Evolutionary conservation across 2,329 filamentous ascomycete genomes (phyloP).

Genomic region (Fusarium sp.): DNA sequence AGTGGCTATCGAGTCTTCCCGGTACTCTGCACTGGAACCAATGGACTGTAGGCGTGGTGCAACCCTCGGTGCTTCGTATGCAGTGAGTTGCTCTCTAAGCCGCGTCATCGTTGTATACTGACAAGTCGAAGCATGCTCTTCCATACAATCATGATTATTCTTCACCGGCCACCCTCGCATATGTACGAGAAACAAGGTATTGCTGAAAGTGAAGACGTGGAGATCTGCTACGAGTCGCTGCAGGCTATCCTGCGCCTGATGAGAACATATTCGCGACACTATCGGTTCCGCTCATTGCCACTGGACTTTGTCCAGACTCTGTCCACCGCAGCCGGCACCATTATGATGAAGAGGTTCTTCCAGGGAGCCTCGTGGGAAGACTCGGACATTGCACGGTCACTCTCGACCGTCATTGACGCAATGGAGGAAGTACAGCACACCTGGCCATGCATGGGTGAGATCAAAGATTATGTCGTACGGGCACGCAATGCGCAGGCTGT

Average conservation of each 20-base stretch:
- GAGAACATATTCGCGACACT: slow-evolving; percentile 54
- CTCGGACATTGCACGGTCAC: slow-evolving; percentile 57
- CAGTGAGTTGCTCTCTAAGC: slow-evolving; percentile 47
- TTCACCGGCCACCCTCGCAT: slow-evolving; percentile 58
- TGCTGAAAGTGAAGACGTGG: slow-evolving; percentile 55
- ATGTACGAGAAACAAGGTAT: slow-evolving; percentile 52
- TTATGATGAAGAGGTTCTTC: slow-evolving; percentile 58
- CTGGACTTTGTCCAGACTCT: slow-evolving; percentile 60
- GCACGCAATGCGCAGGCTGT: slow-evolving; percentile 45
- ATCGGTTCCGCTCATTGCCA: slow-evolving; percentile 55
- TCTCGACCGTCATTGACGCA: slow-evolving; percentile 59
- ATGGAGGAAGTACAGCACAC: slow-evolving; percentile 62
- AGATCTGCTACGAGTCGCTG: slow-evolving; percentile 60
- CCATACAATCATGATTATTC: slow-evolving; percentile 61
- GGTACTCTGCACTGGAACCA: slow-evolving; percentile 61
- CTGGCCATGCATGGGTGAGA: slow-evolving; percentile 57
- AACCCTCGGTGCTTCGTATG: slow-evolving; percentile 57
- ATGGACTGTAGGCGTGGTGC: slow-evolving; percentile 58
- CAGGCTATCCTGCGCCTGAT: slow-evolving; percentile 56
- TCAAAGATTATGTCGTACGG: slow-evolving; percentile 48
- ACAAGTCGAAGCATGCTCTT: slow-evolving; percentile 53
- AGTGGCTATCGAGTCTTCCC: slow-evolving; percentile 57
- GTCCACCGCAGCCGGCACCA: slow-evolving; percentile 56
- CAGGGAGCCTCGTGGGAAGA: slow-evolving; percentile 53
- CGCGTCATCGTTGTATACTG: slow-evolving; percentile 5